Evolutionary conservation across 305 asterid genomes (phyloP).

Genomic region (Ajuga reptans): DNA sequence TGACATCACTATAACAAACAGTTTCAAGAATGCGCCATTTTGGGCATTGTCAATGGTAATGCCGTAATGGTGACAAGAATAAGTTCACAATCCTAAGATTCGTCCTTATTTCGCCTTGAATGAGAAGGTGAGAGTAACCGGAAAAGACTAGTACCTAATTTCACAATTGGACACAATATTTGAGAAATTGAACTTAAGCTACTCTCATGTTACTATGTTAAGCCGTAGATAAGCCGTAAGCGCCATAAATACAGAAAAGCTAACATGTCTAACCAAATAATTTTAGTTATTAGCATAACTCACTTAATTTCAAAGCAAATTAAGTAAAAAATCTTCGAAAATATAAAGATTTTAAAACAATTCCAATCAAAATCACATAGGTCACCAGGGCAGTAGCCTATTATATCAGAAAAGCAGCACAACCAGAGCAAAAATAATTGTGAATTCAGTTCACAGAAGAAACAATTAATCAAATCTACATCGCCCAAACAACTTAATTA

Average conservation of each 20-base stretch:
- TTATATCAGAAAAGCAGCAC: constrained; percentile 17
- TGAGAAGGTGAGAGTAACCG: background rate
- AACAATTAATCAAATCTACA: constrained; percentile 9
- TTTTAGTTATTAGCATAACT: constrained; percentile 2
- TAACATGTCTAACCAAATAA: constrained; percentile 9
- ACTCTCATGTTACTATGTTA: constrained; percentile 1
- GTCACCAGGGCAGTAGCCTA: background rate
- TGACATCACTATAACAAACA: background rate
- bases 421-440: background rate
- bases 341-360: background rate
- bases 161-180: constrained; percentile 18
- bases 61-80: background rate
- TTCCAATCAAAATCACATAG: constrained; percentile 12
- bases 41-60: constrained; percentile 14
- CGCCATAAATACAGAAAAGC: background rate
- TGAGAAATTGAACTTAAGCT: constrained; percentile 2
- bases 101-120: background rate
- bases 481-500: background rate
- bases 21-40: background rate
- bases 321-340: background rate
- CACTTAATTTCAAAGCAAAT: background rate
- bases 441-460: background rate
- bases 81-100: background rate
- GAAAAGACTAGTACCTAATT: background rate
- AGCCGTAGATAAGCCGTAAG: background rate